phyloP scores from a whole-genome alignment of 192 early-diverging fungal species.

The Mortierella antarctica region DNA sequence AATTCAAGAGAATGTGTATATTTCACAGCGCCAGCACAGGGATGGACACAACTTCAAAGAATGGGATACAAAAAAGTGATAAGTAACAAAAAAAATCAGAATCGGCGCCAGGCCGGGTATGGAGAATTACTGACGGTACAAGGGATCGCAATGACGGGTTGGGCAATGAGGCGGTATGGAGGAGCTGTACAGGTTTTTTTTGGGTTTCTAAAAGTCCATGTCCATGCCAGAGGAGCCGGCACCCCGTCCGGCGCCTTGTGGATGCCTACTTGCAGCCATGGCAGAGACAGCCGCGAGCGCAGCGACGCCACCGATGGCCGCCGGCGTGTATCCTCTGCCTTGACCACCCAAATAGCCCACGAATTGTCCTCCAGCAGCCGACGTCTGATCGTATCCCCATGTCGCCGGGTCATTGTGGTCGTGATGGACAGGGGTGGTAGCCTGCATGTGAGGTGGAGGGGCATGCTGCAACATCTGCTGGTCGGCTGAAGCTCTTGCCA shows the following conservation, averaged over 20 bases:
- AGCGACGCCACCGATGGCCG: conserved; percentile 36
- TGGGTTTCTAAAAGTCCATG: conserved; percentile 27
- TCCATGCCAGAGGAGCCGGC: conserved; percentile 23
- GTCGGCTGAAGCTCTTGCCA: neutral
- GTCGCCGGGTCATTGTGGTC: conserved; percentile 52
- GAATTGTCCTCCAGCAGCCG: conserved; percentile 13
- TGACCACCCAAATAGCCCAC: conserved; percentile 35
- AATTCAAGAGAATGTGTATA: neutral
- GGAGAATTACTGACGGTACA: too few species aligned
- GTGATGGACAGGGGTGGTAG: conserved; percentile 11
- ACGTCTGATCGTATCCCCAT: conserved; percentile 17
- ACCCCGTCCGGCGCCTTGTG: conserved; percentile 1
- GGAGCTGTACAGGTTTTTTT: neutral
- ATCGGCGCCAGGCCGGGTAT: too few species aligned
- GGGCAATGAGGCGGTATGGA: neutral
- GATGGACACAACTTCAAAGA: neutral
- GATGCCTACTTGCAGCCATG: conserved; percentile 26
- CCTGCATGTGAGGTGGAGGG: neutral
- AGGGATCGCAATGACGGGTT: neutral
- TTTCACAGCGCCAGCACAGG: neutral
- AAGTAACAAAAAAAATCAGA: neutral
- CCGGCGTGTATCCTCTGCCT: conserved; percentile 39
- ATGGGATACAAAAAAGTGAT: neutral
- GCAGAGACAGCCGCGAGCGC: conserved; percentile 39
- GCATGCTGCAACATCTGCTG: neutral